Evolutionary conservation across 176 grass and related monocot genomes (phyloP).

Genomic region (Puccinellia tenuiflora): DNA sequence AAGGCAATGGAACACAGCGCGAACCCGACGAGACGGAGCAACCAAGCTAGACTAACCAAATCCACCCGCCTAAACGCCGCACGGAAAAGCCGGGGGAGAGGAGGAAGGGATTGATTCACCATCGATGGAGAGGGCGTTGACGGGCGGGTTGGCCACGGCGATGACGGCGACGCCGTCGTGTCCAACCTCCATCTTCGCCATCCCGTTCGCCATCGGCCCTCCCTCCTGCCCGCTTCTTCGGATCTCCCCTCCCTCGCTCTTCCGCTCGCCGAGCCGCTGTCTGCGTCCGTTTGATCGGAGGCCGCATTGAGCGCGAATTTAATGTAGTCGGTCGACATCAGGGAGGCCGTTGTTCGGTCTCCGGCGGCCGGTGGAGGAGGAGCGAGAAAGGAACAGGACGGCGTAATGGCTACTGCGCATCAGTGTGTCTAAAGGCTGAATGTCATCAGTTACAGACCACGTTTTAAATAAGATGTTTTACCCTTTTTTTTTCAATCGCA

Average conservation of each 20-base stretch:
- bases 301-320: not conserved
- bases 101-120: constrained; percentile 20
- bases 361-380: not conserved
- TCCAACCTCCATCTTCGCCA: constrained; percentile 66
- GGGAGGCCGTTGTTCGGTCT: not conserved
- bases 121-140: constrained; percentile 72
- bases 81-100: not conserved
- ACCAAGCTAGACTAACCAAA: not conserved
- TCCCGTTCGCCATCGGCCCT: constrained; percentile 46
- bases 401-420: not conserved
- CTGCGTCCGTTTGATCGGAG: not conserved
- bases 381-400: not conserved
- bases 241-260: not conserved
- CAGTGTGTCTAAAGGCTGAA: too few species aligned
- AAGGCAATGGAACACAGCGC: too few species aligned
- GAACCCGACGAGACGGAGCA: not conserved
- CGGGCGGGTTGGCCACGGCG: constrained; percentile 69
- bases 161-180: constrained; percentile 81
- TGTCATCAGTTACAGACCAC: not conserved
- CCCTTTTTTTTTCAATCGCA: too few species aligned
- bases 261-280: not conserved
- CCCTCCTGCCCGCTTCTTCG: not conserved
- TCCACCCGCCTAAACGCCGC: not conserved
- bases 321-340: not conserved
- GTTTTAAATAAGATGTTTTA: too few species aligned